These are phyloP conservation scores for Haplosporangium sp. DNA, from an alignment of 371 early-diverging fungal species.

Conservation along the genomic window DNA sequence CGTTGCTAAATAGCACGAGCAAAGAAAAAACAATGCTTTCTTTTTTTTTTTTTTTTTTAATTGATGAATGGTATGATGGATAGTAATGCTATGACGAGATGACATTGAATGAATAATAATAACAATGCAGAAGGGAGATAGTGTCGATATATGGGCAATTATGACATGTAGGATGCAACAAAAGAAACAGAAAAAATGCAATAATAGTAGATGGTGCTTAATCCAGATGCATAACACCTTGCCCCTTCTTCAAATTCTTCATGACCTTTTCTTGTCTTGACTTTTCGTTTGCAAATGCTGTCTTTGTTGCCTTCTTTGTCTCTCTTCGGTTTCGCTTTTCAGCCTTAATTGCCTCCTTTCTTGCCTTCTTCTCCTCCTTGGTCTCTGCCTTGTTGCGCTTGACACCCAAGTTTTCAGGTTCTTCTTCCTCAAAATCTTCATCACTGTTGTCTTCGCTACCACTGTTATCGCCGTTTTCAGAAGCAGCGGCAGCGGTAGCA, in stretches of 20 bases:
- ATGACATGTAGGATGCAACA: neutral
- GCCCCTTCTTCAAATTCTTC: slow-evolving; percentile 62
- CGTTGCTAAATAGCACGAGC: neutral
- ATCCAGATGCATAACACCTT: slow-evolving; percentile 55
- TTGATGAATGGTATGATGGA: slow-evolving; percentile 8
- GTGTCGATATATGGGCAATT: neutral
- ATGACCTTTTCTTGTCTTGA: slow-evolving; percentile 63
- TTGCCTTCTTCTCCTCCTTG: slow-evolving; percentile 88
- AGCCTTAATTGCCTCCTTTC: slow-evolving; percentile 88
- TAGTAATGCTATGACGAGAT: slow-evolving; percentile 1
- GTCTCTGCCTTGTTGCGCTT: slow-evolving; percentile 82
- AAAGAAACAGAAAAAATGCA: neutral
- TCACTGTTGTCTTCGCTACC: slow-evolving; percentile 41
- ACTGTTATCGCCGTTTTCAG: slow-evolving; percentile 37
- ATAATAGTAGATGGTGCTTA: slow-evolving; percentile 4
- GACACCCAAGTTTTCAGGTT: slow-evolving; percentile 63
- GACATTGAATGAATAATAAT: neutral
- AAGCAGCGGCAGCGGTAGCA: slow-evolving; percentile 25
- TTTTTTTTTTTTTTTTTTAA: too few species aligned
- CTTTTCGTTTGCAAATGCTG: slow-evolving; percentile 78
- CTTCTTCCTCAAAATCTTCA: slow-evolving; percentile 63
- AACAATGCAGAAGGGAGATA: slow-evolving; percentile 1
- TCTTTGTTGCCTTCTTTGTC: slow-evolving; percentile 81
- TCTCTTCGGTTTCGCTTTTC: slow-evolving; percentile 79
- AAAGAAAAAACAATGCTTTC: neutral